Evolutionary conservation across 2,329 filamentous ascomycete genomes (phyloP).

Genomic region (Chrysoporthe cubensis): DNA sequence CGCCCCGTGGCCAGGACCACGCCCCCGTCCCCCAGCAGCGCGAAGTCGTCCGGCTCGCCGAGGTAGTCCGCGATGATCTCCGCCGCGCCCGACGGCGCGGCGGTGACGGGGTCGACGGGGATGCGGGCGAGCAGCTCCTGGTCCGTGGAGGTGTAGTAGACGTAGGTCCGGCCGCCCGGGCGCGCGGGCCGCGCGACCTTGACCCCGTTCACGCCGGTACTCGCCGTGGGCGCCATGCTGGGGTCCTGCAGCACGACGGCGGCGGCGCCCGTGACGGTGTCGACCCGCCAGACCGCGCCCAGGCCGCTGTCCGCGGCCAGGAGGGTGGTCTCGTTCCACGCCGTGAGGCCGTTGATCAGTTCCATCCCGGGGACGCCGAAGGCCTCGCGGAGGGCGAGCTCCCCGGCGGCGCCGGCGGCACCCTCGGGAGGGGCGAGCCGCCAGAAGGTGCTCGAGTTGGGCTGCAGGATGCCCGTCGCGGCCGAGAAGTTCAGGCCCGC

Average conservation of each 20-base stretch:
- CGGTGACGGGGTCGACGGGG: conserved; percentile 6
- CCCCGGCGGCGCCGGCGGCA: neutral
- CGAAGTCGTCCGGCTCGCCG: conserved; percentile 13
- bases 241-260: conserved; percentile 5
- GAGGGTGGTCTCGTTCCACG: conserved; percentile 5
- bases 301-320: conserved; percentile 10
- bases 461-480: conserved; percentile 6
- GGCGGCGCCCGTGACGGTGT: neutral
- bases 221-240: conserved; percentile 2
- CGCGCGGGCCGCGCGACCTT: neutral
- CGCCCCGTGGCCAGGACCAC: conserved; percentile 2
- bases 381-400: neutral
- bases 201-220: conserved; percentile 13
- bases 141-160: conserved; percentile 20
- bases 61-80: conserved; percentile 5
- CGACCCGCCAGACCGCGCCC: conserved; percentile 8
- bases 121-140: conserved; percentile 13
- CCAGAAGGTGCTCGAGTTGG: conserved; percentile 12
- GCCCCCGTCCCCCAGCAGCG: conserved; percentile 3
- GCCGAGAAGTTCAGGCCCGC: conserved; percentile 10
- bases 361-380: conserved; percentile 7
- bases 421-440: neutral
- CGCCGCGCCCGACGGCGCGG: neutral
- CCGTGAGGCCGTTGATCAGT: conserved; percentile 11
- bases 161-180: neutral